These are phyloP conservation scores for Avena insularis DNA, from an alignment of 176 grass and related monocot genomes.

Conservation along the genomic window DNA sequence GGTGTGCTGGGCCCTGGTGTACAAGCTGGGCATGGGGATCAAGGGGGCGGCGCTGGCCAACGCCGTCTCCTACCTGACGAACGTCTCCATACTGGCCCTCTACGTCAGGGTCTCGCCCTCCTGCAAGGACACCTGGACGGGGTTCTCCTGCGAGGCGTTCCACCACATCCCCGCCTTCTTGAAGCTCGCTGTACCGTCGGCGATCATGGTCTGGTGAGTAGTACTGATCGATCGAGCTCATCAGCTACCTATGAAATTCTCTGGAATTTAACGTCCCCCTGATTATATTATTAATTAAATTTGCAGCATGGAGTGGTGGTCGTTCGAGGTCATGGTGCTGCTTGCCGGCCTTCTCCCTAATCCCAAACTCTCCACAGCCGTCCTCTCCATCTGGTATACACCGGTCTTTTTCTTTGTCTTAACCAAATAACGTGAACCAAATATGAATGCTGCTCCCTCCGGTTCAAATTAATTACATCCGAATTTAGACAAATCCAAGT, in stretches of 20 bases:
- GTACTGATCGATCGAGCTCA: background rate
- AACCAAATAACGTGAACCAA: too few species aligned
- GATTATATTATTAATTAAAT: background rate
- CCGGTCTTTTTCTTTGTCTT: too few species aligned
- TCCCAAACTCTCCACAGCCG: background rate
- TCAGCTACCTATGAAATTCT: background rate
- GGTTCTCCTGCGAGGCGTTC: conserved; percentile 63
- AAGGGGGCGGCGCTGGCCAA: conserved; percentile 65
- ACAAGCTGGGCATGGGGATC: conserved; percentile 51
- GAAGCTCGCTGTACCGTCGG: conserved; percentile 44
- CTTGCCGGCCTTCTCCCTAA: background rate
- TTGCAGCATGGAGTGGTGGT: conserved; percentile 52
- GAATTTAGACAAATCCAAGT: too few species aligned
- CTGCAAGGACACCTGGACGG: conserved; percentile 56
- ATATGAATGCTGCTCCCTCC: too few species aligned
- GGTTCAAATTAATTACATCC: too few species aligned
- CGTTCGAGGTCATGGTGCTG: background rate
- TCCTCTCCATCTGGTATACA: conserved; percentile 45
- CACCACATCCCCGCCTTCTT: background rate
- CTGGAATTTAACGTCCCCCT: background rate
- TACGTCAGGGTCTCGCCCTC: conserved; percentile 59
- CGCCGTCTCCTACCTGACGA: conserved; percentile 54
- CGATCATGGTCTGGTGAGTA: conserved; percentile 80
- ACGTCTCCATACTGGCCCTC: conserved; percentile 45
- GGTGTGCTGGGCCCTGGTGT: conserved; percentile 81